Evolutionary conservation across 306 rosid species (phyloP).

Genomic region (Sechiopsis laciniata): DNA sequence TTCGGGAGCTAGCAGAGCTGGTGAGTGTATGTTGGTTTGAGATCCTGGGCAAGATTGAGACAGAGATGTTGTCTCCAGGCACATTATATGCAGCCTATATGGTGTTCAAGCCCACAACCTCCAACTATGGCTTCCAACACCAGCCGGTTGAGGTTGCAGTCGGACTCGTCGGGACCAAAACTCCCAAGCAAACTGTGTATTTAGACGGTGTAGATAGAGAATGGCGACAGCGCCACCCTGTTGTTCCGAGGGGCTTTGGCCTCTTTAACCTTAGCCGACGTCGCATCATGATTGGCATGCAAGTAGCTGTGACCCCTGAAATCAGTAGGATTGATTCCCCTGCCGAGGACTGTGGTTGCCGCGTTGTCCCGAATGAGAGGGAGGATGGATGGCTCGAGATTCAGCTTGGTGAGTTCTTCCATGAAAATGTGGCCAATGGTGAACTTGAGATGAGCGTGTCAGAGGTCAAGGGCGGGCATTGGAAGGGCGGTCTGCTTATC

Average conservation of each 20-base stretch:
- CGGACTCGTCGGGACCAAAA: conserved; percentile 39
- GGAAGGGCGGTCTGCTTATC: conserved; percentile 66
- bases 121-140: conserved; percentile 35
- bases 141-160: conserved; percentile 44
- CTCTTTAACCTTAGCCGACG: conserved; percentile 21
- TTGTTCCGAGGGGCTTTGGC: conserved; percentile 33
- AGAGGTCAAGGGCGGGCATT: conserved; percentile 40
- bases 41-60: conserved; percentile 44
- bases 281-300: conserved; percentile 5
- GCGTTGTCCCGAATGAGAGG: conserved; percentile 34
- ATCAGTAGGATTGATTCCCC: neutral
- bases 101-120: conserved; percentile 40
- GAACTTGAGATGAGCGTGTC: conserved; percentile 43
- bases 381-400: conserved; percentile 62
- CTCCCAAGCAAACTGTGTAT: conserved; percentile 24
- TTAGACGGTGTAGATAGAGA: conserved; percentile 27
- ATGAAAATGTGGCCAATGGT: conserved; percentile 30
- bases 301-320: neutral
- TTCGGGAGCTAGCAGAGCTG: conserved; percentile 60
- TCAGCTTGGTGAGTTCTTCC: conserved; percentile 57
- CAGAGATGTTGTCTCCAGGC: conserved; percentile 36
- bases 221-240: conserved; percentile 23
- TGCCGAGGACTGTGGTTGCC: neutral
- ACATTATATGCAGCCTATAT: conserved; percentile 54
- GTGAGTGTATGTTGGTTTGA: conserved; percentile 65